These are phyloP conservation scores for Cercospora beticola DNA, from an alignment of 2,329 filamentous ascomycete species.

Conservation along the genomic window DNA sequence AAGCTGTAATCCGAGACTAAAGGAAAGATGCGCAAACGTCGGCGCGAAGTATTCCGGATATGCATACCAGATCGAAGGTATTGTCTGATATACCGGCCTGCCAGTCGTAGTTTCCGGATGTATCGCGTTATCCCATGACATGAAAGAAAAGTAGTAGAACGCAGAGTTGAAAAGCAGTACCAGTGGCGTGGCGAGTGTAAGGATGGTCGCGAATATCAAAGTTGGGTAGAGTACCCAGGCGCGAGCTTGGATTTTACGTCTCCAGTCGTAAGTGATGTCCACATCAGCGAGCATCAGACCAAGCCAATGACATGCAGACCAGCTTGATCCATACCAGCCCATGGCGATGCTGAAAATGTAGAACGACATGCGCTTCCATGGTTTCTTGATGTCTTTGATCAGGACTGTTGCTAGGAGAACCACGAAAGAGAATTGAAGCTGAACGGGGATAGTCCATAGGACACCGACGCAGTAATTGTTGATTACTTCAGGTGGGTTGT, in stretches of 20 bases:
- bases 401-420: slow-evolving; percentile 46
- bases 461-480: slow-evolving; percentile 53
- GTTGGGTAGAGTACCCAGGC: slow-evolving; percentile 42
- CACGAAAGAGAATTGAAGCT: slow-evolving; percentile 50
- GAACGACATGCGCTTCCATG: slow-evolving; percentile 49
- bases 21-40: slow-evolving; percentile 46
- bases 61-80: slow-evolving; percentile 46
- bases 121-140: slow-evolving; percentile 44
- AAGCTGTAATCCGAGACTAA: slow-evolving; percentile 39
- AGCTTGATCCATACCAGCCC: slow-evolving; percentile 49
- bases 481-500: slow-evolving; percentile 49
- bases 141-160: slow-evolving; percentile 42
- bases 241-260: slow-evolving; percentile 40
- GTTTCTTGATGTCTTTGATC: slow-evolving; percentile 47
- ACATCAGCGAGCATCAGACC: slow-evolving; percentile 49
- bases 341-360: slow-evolving; percentile 46
- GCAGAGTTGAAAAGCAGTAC: slow-evolving; percentile 41
- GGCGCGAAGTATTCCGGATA: slow-evolving; percentile 50
- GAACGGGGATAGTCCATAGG: slow-evolving; percentile 52
- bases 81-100: slow-evolving; percentile 45
- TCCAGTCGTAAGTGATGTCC: slow-evolving; percentile 49
- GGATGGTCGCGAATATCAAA: slow-evolving; percentile 38
- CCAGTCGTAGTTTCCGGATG: slow-evolving; percentile 46
- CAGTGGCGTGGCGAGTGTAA: slow-evolving; percentile 39
- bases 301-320: slow-evolving; percentile 49